Evolutionary conservation across 1,284 basidiomycete genomes (phyloP).

Genomic region (Leccinum solheimii): DNA sequence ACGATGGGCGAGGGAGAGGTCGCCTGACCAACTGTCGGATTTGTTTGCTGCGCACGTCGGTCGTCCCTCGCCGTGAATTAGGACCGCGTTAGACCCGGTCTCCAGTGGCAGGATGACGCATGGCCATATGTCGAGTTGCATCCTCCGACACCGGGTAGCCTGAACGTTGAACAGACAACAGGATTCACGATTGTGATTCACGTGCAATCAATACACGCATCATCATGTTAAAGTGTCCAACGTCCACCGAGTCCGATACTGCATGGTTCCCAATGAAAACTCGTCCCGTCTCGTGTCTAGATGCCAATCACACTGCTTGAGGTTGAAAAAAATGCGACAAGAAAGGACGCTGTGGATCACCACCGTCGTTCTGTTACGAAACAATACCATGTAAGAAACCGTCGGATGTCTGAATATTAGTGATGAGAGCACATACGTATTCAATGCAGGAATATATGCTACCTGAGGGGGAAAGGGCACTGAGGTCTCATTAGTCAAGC

Average conservation of each 20-base stretch:
- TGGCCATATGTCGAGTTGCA: slow-evolving; percentile 6
- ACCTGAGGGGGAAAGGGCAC: slow-evolving; percentile 12
- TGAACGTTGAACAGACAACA: slow-evolving; percentile 11
- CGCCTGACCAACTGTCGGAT: too few relatives aligned
- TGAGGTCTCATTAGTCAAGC: not conserved
- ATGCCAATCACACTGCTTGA: not conserved
- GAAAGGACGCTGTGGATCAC: not conserved
- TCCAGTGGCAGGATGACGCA: not conserved
- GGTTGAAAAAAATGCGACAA: too few relatives aligned
- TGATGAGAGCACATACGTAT: slow-evolving; percentile 9
- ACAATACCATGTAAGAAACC: not conserved
- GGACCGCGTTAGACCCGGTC: too few relatives aligned
- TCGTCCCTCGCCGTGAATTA: too few relatives aligned
- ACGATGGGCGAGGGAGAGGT: too few relatives aligned
- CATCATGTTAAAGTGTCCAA: not conserved
- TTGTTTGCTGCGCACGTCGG: too few relatives aligned
- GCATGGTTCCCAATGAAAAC: too few relatives aligned
- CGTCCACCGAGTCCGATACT: not conserved
- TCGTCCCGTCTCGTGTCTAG: not conserved
- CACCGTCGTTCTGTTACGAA: not conserved
- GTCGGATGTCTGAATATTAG: not conserved
- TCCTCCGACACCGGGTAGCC: not conserved
- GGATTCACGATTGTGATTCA: not conserved
- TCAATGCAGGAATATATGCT: slow-evolving; percentile 20
- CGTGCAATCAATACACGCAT: not conserved